Percentiles rank a stretch among this genome's conserved stretches.
phyloP scores from a whole-genome alignment of 805 yeast species.

The Tetrapisispora iriomotensis region DNA sequence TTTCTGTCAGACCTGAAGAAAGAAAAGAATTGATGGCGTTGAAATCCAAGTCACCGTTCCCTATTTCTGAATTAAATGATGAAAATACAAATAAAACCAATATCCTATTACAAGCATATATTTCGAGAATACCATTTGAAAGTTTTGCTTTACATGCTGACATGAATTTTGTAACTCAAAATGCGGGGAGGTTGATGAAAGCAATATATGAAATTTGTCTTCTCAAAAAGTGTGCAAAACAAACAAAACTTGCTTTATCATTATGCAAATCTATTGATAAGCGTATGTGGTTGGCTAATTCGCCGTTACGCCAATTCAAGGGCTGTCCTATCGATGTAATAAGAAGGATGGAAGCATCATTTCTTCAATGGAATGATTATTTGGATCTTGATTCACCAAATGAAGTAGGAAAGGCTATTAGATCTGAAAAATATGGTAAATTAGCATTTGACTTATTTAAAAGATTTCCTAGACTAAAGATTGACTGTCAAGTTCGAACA shows the following conservation, averaged over 20 bases:
- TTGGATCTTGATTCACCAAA: slow-evolving; percentile 53
- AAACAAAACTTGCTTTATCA: slow-evolving; percentile 48
- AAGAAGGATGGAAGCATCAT: slow-evolving; percentile 65
- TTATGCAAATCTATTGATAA: slow-evolving; percentile 72
- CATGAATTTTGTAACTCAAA: slow-evolving; percentile 86
- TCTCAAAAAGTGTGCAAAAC: slow-evolving; percentile 58
- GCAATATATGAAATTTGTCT: slow-evolving; percentile 76
- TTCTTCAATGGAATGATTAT: slow-evolving; percentile 72
- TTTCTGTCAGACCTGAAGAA: slow-evolving; percentile 85
- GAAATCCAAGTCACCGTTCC: slow-evolving; percentile 71
- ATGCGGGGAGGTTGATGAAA: slow-evolving; percentile 79
- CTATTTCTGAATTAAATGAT: slow-evolving; percentile 60
- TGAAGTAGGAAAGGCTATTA: slow-evolving; percentile 76
- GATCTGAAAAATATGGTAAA: slow-evolving; percentile 58
- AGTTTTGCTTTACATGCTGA: slow-evolving; percentile 91
- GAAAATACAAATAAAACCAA: slow-evolving; percentile 74
- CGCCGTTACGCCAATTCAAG: slow-evolving; percentile 80
- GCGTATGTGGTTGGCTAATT: slow-evolving; percentile 73
- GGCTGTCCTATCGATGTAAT: slow-evolving; percentile 64
- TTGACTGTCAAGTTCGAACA: slow-evolving; percentile 63
- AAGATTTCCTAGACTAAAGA: slow-evolving; percentile 60
- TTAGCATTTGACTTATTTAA: slow-evolving; percentile 47
- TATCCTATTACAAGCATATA: slow-evolving; percentile 73
- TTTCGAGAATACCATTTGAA: slow-evolving; percentile 64
- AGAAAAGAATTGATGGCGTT: slow-evolving; percentile 59